Base-by-base conservation (phyloP, 371 early-diverging fungal species). In the Basidiobolus heterosporus region DNA sequence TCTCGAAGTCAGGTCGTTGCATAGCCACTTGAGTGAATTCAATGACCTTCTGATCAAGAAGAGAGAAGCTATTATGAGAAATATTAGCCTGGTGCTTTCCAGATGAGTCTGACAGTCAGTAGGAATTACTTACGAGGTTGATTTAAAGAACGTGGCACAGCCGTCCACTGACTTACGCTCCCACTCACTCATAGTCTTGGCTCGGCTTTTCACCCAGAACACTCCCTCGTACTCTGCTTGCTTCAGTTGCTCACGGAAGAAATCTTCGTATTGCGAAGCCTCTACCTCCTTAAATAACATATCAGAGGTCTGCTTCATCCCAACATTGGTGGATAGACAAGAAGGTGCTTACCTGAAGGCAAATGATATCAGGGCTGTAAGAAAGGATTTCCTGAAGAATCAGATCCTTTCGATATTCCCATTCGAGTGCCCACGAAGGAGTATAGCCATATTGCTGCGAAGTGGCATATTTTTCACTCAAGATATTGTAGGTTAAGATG, bases 61-160 rank as follows among this genome's bases (percentile, higher is more conserved):
- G 50, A 18, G 59, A 61, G 60, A 88, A 91, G 54, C 83, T 86
- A 49, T 46, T 38, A 49, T 36, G 46, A 51, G 38, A 42, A 22
- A 17, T 30, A 36, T 39, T 39, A 39, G 40, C 13, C 18, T 6
- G 18, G 13, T 39, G n/a, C 40, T 39, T 16, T 30, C 41, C 11
- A 23, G 41, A 17, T 20, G 18, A 36, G 21, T 35, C 19, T 15
- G 1, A 3, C 17, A n/a, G n/a, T n/a, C n/a, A n/a, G n/a, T n/a
- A n/a, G n/a, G n/a, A n/a, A 19, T 38, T n/a, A 42, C 56, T 16
- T 59, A 59, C 87, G 78, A 86, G 41, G 73, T 66, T 36, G 78
- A 54, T 56, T 88, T 91, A 74, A 75, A 98, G 59, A 99, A 97
- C 0, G 82, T 98, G 7, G 97, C 98, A 64, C 98, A 98, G 4